These are phyloP conservation scores for Strobilomyces echinocephalus DNA, from an alignment of 768 basidiomycete species.

Conservation along the genomic window DNA sequence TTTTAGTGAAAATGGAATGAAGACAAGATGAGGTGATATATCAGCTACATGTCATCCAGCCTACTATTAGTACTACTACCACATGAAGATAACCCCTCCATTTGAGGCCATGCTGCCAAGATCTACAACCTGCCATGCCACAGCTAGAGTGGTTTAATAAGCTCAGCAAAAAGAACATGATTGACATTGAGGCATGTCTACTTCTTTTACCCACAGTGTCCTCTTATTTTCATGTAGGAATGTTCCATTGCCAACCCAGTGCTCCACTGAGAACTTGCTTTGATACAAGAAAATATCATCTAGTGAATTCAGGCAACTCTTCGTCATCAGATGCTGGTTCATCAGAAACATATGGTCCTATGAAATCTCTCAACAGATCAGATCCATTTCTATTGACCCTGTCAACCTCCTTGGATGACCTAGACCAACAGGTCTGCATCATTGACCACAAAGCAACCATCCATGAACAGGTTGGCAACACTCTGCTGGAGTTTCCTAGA, in stretches of 20 bases:
- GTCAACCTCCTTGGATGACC: constrained; percentile 33
- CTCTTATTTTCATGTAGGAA: constrained; percentile 47
- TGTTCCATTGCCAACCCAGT: constrained; percentile 86
- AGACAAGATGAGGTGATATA: too few relatives aligned
- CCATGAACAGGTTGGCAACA: constrained; percentile 78
- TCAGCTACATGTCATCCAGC: too few relatives aligned
- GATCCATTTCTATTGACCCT: constrained; percentile 19
- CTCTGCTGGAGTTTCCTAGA: constrained; percentile 78
- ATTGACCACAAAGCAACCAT: constrained; percentile 77
- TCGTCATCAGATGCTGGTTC: constrained; percentile 3
- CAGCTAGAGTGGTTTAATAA: constrained; percentile 79
- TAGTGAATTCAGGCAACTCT: constrained; percentile 41
- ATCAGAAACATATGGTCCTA: constrained; percentile 72
- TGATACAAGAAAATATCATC: constrained; percentile 62
- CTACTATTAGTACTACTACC: constrained; percentile 86
- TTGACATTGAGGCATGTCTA: constrained; percentile 83
- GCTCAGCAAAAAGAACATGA: constrained; percentile 62
- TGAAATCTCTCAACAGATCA: constrained; percentile 68
- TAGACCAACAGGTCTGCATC: constrained; percentile 69
- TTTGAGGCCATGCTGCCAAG: constrained; percentile 64
- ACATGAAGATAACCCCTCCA: constrained; percentile 97
- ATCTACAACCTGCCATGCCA: not conserved
- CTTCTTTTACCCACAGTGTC: not conserved
- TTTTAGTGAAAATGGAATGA: too few relatives aligned
- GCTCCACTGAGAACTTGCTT: constrained; percentile 62